These are phyloP conservation scores for Discostella pseudostelligera DNA, from an alignment of 108 stramenopile genomes.

Conservation along the genomic window DNA sequence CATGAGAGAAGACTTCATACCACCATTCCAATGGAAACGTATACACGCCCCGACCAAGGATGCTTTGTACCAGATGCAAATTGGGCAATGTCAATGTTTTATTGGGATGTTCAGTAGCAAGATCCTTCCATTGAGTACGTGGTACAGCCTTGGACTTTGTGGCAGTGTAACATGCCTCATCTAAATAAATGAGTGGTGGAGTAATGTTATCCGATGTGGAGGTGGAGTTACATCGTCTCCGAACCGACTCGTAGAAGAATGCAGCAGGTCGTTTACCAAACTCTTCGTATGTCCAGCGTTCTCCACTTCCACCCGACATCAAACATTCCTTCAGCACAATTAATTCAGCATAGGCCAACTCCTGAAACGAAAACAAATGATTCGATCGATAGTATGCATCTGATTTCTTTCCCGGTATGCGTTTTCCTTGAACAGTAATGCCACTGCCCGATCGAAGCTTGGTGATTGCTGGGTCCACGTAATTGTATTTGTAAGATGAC, in stretches of 20 bases:
- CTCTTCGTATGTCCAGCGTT: slow-evolving; percentile 13
- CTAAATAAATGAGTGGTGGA: slow-evolving; percentile 65
- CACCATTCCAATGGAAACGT: slow-evolving; percentile 84
- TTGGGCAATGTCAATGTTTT: slow-evolving; percentile 57
- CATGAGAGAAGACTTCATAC: slow-evolving; percentile 58
- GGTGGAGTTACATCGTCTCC: slow-evolving; percentile 33
- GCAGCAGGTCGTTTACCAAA: slow-evolving; percentile 7
- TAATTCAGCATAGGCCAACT: slow-evolving; percentile 42
- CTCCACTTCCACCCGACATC: slow-evolving; percentile 41
- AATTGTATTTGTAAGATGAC: slow-evolving; percentile 80
- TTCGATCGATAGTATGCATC: slow-evolving; percentile 52
- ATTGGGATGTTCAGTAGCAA: slow-evolving; percentile 55
- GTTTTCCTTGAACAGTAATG: slow-evolving; percentile 14
- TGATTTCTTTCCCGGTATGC: slow-evolving; percentile 25
- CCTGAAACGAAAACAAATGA: slow-evolving; percentile 74
- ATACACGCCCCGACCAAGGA: slow-evolving; percentile 76
- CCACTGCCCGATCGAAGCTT: slow-evolving; percentile 33
- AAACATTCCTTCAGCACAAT: not conserved
- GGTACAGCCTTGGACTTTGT: slow-evolving; percentile 46
- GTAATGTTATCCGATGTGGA: not conserved
- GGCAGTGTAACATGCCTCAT: slow-evolving; percentile 68
- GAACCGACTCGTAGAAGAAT: slow-evolving; percentile 32
- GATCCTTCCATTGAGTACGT: slow-evolving; percentile 62
- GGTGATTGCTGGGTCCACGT: slow-evolving; percentile 59
- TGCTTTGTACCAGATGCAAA: slow-evolving; percentile 61